Conservation (phyloP, 495 filamentous ascomycete species). For the Xylaria scruposa region DNA sequence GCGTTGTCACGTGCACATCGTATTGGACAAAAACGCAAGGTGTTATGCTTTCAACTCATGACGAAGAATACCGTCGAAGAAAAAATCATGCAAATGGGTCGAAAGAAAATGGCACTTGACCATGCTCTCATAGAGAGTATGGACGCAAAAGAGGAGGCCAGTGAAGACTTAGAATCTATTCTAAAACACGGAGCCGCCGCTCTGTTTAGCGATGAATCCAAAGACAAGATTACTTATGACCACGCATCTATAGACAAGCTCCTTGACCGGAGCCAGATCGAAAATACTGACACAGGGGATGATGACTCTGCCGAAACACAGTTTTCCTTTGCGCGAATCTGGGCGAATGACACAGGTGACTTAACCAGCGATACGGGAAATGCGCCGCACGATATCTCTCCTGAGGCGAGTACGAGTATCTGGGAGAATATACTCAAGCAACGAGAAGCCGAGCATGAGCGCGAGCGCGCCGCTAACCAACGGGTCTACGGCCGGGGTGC, state of each 20-base stretch:
- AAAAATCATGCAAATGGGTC: constrained; percentile 94
- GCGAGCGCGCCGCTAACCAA: constrained; percentile 66
- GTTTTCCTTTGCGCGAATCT: constrained; percentile 91
- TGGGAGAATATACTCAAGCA: constrained; percentile 90
- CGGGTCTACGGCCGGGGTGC: constrained; percentile 85
- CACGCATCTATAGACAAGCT: constrained; percentile 80
- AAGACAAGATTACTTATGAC: constrained; percentile 77
- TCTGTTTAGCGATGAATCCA: constrained; percentile 75
- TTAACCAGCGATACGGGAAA: constrained; percentile 45
- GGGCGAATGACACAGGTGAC: constrained; percentile 77
- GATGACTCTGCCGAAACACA: constrained; percentile 71
- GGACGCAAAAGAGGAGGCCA: constrained; percentile 75
- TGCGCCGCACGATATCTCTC: constrained; percentile 65
- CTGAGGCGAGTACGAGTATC: constrained; percentile 63
- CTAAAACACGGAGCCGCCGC: constrained; percentile 86
- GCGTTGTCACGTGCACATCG: constrained; percentile 92
- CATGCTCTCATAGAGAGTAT: constrained; percentile 92
- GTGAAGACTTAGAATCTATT: constrained; percentile 83
- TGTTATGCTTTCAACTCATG: constrained; percentile 92
- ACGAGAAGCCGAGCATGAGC: constrained; percentile 75
- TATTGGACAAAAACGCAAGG: constrained; percentile 94
- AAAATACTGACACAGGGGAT: constrained; percentile 67
- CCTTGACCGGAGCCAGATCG: constrained; percentile 82
- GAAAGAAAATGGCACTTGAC: constrained; percentile 93
- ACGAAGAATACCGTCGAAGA: constrained; percentile 90